phyloP scores from a whole-genome alignment of 169 alveolate genomes.

The Eimeria zaria region DNA sequence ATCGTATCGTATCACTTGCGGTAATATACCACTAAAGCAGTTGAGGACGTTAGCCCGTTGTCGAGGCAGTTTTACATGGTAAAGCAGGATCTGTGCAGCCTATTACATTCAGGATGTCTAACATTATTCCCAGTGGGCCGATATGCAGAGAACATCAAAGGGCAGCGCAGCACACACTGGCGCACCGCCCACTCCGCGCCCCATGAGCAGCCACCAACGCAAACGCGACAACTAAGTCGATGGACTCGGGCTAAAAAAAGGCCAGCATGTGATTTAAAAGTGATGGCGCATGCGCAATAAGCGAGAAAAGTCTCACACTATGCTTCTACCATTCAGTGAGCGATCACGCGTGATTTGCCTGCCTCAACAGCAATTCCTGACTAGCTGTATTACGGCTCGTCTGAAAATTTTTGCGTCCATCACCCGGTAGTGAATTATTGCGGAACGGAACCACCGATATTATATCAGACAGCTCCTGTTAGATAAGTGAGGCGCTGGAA shows the following conservation, averaged over 20 bases:
- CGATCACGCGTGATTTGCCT: neutral
- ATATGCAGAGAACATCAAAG: too few species aligned
- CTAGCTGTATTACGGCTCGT: conserved; percentile 2
- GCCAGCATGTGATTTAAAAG: neutral
- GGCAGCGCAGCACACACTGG: neutral
- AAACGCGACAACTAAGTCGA: neutral
- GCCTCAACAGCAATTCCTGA: neutral
- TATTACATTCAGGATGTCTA: neutral
- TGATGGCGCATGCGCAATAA: neutral
- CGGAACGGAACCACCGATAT: neutral
- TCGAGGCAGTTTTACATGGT: neutral
- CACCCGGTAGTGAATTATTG: neutral
- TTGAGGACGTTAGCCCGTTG: neutral
- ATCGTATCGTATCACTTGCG: neutral
- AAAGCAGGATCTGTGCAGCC: neutral
- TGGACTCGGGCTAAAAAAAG: neutral
- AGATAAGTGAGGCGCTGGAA: neutral
- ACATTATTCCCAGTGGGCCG: neutral
- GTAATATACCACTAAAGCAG: neutral
- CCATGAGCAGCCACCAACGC: conserved; percentile 14
- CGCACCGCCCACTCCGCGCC: conserved; percentile 2
- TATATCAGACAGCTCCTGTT: neutral
- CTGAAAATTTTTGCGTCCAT: neutral
- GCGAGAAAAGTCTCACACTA: neutral
- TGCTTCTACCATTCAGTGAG: neutral